These are phyloP conservation scores for Cucurbita pepo DNA, from an alignment of 306 rosid genomes.

Conservation along the genomic window DNA sequence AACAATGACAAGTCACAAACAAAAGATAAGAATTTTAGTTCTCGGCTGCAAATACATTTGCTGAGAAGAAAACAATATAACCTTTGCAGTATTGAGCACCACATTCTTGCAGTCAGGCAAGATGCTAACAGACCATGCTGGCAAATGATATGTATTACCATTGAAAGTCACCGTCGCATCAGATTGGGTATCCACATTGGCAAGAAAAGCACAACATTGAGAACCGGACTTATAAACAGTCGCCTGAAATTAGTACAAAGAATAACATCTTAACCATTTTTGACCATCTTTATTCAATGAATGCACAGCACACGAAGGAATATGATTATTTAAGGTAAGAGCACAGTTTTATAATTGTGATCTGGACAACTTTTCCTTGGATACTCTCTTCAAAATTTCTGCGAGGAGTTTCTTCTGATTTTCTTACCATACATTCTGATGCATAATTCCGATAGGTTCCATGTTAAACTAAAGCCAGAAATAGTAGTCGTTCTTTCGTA, in stretches of 20 bases:
- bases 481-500: neutral
- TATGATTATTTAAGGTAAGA: neutral
- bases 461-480: neutral
- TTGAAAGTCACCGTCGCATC: slow-evolving; percentile 58
- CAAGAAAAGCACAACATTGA: slow-evolving; percentile 70
- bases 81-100: slow-evolving; percentile 88
- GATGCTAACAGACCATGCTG: slow-evolving; percentile 97
- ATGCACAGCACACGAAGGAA: neutral
- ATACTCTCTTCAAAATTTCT: neutral
- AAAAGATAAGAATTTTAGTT: neutral
- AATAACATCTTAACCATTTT: neutral
- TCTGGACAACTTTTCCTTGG: neutral
- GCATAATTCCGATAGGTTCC: neutral
- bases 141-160: slow-evolving; percentile 65
- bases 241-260: slow-evolving; percentile 27
- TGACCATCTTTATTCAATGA: neutral
- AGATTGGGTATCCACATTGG: slow-evolving; percentile 42
- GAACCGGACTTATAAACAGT: slow-evolving; percentile 66
- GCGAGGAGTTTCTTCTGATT: neutral
- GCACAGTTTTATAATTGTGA: neutral
- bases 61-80: slow-evolving; percentile 17
- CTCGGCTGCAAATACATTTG: neutral
- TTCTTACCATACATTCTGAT: neutral
- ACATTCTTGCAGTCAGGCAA: slow-evolving; percentile 94
- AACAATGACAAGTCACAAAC: neutral